Evolutionary conservation across 2,329 filamentous ascomycete species (phyloP), one percentile per base, ranked within the genome.

Genomic region (Capronia epimyces): DNA sequence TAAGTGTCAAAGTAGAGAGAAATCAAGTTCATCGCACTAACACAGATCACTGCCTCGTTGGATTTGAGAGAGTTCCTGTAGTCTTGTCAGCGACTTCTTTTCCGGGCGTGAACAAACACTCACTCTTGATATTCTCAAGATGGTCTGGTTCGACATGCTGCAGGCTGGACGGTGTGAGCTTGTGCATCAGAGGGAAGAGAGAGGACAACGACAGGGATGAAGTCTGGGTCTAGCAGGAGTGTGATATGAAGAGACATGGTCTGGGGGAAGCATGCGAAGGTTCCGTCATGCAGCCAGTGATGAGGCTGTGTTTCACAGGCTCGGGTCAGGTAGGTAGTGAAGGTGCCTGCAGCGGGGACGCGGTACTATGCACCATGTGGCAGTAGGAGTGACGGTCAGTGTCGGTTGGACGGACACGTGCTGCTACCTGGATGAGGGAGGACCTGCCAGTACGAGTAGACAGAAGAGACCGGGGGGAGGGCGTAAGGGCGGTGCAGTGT

Each of bases 111-210:
- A 51, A 44, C 13, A 15, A 20, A 37, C 51, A 69, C 75, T 61
- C 74, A 89, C 86, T 74, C 88, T 87, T 58, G 87, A 87, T 69
- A 95, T 91, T 59, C 89, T 86, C 61, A 95, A 83, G 63, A 94
- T 87, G 53, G 86, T 88, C 69, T 94, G 88, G 69, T 93, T 89
- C 56, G 84, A 82, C 84, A 88, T 88, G 31, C 16, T 53, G 49
- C 15, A 25, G n/a, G 41, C 31, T 22, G 31, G 15, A 15, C 25
- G 15, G 31, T 32, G 13, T 21, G 22, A 39, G n/a, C 42, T 32
- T 13, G 32, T 32, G 34, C 50, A 56, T 45, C 43, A 41, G 39
- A 21, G 27, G 18, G 42, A 18, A 40, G 29, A 40, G 22, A 21
- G 34, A 37, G 7, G 16, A 18, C 34, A 34, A 44, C 40, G 37